These are phyloP conservation scores for Euphorbia lathyris DNA, from an alignment of 345 rosid species.

Conservation along the genomic window DNA sequence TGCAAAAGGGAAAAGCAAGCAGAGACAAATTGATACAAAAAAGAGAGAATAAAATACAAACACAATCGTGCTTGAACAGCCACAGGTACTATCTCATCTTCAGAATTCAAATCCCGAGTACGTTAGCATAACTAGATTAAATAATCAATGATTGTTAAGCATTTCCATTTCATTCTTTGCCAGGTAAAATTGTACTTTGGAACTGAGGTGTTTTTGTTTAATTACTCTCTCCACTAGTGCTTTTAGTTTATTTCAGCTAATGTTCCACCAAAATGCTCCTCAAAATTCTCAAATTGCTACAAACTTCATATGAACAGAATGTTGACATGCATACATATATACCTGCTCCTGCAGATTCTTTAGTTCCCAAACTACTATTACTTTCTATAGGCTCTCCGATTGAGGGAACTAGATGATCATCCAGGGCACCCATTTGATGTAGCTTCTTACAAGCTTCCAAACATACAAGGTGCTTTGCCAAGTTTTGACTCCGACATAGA, in stretches of 20 bases:
- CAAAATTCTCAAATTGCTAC: neutral
- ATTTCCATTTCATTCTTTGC: neutral
- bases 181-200: neutral
- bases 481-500: conserved; percentile 39
- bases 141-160: neutral
- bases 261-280: neutral
- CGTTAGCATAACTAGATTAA: neutral
- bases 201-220: neutral
- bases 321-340: conserved; percentile 11
- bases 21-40: neutral
- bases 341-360: conserved; percentile 66
- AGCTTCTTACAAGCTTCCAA: conserved; percentile 72
- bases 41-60: neutral
- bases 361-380: conserved; percentile 27
- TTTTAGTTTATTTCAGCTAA: neutral
- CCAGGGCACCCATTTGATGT: conserved; percentile 51
- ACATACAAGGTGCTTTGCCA: conserved; percentile 64
- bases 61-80: neutral
- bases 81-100: neutral
- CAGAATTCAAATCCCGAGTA: neutral
- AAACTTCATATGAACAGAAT: neutral
- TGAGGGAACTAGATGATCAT: conserved; percentile 49
- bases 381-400: conserved; percentile 32
- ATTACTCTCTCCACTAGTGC: neutral
- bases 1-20: neutral